Conservation (phyloP, 2,329 filamentous ascomycete species). For the Colletotrichum viniferum region DNA sequence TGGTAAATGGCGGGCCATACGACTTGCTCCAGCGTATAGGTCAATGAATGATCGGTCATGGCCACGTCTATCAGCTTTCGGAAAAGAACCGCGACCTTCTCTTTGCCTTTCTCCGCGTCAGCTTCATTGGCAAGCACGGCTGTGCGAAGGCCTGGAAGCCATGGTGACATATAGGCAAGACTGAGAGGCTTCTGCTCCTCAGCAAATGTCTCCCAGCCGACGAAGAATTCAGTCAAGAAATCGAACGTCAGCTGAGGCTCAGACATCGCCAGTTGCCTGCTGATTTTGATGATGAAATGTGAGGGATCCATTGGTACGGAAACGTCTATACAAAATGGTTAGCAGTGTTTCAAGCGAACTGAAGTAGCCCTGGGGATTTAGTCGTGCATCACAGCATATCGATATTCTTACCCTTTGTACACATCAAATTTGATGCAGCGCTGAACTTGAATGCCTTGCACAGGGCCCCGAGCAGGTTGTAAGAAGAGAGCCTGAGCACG, state of each 20-base stretch:
- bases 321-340: slow-evolving; percentile 50
- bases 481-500: slow-evolving; percentile 65
- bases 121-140: slow-evolving; percentile 61
- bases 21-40: slow-evolving; percentile 65
- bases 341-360: background rate
- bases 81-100: slow-evolving; percentile 68
- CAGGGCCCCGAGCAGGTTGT: slow-evolving; percentile 70
- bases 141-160: slow-evolving; percentile 66
- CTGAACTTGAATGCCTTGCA: slow-evolving; percentile 72
- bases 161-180: slow-evolving; percentile 73
- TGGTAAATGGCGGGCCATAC: slow-evolving; percentile 69
- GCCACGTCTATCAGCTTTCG: slow-evolving; percentile 71
- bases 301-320: slow-evolving; percentile 67
- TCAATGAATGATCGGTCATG: slow-evolving; percentile 63
- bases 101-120: slow-evolving; percentile 69
- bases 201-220: slow-evolving; percentile 73
- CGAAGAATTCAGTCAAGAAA: slow-evolving; percentile 75
- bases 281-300: slow-evolving; percentile 69
- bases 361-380: background rate
- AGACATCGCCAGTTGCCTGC: slow-evolving; percentile 64
- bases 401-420: slow-evolving; percentile 58
- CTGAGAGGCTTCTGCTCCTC: slow-evolving; percentile 71
- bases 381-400: background rate
- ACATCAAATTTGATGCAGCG: slow-evolving; percentile 64
- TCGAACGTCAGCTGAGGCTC: slow-evolving; percentile 72